These are phyloP conservation scores for Penstemon davidsonii DNA, from an alignment of 257 asterid genomes.

Conservation along the genomic window DNA sequence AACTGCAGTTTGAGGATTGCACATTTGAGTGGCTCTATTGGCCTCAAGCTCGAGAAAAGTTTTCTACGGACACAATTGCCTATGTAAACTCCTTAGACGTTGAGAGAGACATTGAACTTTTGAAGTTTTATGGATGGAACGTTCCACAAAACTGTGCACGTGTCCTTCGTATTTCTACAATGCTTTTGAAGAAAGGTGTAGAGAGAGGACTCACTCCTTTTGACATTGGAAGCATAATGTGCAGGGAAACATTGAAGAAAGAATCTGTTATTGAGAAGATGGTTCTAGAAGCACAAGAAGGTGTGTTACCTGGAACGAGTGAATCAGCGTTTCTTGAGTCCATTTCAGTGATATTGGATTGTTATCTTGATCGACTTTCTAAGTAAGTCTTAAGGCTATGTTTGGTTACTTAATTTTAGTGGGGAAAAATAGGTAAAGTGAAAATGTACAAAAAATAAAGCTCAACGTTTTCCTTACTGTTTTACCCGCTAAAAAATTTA, in stretches of 20 bases:
- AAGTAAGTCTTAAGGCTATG: neutral
- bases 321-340: constrained; percentile 60
- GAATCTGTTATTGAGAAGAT: constrained; percentile 61
- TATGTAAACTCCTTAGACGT: constrained; percentile 65
- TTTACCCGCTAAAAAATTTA: no score
- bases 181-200: constrained; percentile 76
- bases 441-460: no score
- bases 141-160: constrained; percentile 52
- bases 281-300: constrained; percentile 53
- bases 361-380: constrained; percentile 42
- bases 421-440: no score
- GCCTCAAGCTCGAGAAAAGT: constrained; percentile 72
- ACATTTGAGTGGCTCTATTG: constrained; percentile 86
- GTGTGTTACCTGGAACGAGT: constrained; percentile 54
- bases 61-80: constrained; percentile 45
- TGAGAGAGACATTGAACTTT: constrained; percentile 62
- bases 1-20: neutral
- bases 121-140: constrained; percentile 69
- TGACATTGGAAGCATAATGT: constrained; percentile 66
- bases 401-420: no score
- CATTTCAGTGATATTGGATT: constrained; percentile 53
- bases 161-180: constrained; percentile 58
- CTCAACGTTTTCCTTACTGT: no score
- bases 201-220: constrained; percentile 63
- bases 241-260: constrained; percentile 60